Percentiles rank a stretch among this genome's conserved stretches.
Conservation (phyloP, 768 basidiomycete genomes). For the Mycena olivaceomarginata region DNA sequence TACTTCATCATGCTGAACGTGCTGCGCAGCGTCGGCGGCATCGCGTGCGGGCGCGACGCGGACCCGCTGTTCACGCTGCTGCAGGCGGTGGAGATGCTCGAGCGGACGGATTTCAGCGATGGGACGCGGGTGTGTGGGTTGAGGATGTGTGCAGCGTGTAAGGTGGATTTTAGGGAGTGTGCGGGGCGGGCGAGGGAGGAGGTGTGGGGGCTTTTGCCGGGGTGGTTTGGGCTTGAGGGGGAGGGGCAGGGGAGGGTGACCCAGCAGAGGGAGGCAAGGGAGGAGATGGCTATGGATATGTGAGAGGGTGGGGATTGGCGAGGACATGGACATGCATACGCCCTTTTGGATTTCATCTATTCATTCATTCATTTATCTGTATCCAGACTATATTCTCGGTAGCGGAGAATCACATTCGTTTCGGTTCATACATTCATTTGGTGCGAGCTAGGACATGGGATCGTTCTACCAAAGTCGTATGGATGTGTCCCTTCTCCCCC, state of each 20-base stretch:
- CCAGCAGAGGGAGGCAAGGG: too few species aligned
- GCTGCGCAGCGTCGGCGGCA: slow-evolving; percentile 81
- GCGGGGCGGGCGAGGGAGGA: slow-evolving; percentile 70
- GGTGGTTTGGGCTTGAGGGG: slow-evolving; percentile 75
- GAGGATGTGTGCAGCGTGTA: slow-evolving; percentile 71
- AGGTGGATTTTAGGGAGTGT: slow-evolving; percentile 64
- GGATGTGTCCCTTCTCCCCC: too few species aligned
- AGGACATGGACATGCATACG: not conserved
- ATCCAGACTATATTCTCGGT: not conserved
- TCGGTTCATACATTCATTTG: not conserved
- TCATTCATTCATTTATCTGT: not conserved
- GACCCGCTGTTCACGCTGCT: slow-evolving; percentile 83
- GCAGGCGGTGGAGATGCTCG: slow-evolving; percentile 84
- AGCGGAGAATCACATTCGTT: slow-evolving; percentile 37
- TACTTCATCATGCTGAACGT: slow-evolving; percentile 87
- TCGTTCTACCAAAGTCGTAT: too few species aligned
- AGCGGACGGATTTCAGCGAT: slow-evolving; percentile 81
- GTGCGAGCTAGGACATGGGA: too few species aligned
- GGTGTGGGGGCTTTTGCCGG: slow-evolving; percentile 77
- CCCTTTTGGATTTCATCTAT: slow-evolving; percentile 36
- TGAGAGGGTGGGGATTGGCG: slow-evolving; percentile 16
- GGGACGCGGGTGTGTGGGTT: slow-evolving; percentile 73
- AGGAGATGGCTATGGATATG: not conserved
- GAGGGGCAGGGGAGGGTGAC: slow-evolving; percentile 18
- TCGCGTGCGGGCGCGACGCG: slow-evolving; percentile 83